These are phyloP conservation scores for Cytospora piceicola DNA, from an alignment of 2,329 filamentous ascomycete genomes.

Conservation along the genomic window DNA sequence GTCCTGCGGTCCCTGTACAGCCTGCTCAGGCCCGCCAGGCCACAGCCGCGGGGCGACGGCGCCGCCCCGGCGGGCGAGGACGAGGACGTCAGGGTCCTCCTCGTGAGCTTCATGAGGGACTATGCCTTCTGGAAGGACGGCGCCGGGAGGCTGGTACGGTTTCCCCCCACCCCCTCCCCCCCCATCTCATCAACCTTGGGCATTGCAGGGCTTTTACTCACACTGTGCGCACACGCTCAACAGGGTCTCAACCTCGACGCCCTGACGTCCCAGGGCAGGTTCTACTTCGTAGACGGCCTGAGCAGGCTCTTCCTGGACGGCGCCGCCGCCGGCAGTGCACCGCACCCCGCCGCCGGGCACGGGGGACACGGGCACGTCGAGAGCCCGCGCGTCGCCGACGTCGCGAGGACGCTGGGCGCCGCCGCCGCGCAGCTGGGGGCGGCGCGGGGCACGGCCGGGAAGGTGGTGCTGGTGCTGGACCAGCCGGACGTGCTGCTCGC, in stretches of 20 bases:
- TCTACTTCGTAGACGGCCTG: conserved; percentile 78
- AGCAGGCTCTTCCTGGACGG: conserved; percentile 54
- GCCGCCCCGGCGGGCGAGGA: conserved; percentile 30
- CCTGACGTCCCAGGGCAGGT: conserved; percentile 59
- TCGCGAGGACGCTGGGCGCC: conserved; percentile 46
- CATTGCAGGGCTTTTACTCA: not conserved
- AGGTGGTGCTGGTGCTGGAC: conserved; percentile 65
- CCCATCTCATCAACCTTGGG: not conserved
- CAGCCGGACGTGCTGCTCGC: conserved; percentile 69
- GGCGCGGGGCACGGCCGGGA: conserved; percentile 19
- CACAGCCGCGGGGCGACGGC: not conserved
- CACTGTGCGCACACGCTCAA: not conserved
- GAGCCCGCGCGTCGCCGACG: conserved; percentile 40
- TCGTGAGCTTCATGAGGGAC: conserved; percentile 84
- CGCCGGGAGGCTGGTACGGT: conserved; percentile 65
- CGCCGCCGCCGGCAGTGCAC: conserved; percentile 22
- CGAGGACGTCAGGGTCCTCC: conserved; percentile 62
- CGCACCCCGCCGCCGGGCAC: conserved; percentile 21
- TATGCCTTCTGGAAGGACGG: conserved; percentile 78
- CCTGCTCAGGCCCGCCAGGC: conserved; percentile 40
- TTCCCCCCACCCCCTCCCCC: not conserved
- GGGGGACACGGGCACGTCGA: conserved; percentile 35
- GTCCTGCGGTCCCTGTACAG: conserved; percentile 59
- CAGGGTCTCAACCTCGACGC: conserved; percentile 73
- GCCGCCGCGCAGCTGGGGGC: conserved; percentile 44